Evolutionary conservation across 2,329 filamentous ascomycete species (phyloP).

Genomic region (Dendrostoma leiphaemia): DNA sequence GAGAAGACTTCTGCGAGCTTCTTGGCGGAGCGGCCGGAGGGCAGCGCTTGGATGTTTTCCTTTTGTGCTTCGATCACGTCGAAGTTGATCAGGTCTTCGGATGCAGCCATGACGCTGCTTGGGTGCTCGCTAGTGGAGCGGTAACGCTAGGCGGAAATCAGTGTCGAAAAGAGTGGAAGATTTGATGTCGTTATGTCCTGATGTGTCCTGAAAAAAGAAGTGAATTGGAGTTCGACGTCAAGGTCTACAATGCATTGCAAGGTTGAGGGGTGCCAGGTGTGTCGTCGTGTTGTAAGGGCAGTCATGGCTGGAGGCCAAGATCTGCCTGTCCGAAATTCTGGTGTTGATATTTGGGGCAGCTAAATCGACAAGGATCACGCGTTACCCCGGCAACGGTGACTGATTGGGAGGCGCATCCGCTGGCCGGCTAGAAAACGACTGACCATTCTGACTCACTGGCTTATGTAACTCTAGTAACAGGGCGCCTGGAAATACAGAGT

Average conservation of each 20-base stretch:
- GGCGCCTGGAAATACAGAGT: too few species aligned
- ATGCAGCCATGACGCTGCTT: constrained; percentile 42
- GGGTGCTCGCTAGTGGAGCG: constrained; percentile 16
- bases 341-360: constrained; percentile 18
- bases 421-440: not conserved
- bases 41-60: constrained; percentile 94
- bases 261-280: not conserved
- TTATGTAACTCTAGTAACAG: too few species aligned
- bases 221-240: too few species aligned
- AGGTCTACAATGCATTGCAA: not conserved
- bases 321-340: constrained; percentile 8
- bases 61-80: constrained; percentile 95
- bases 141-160: constrained; percentile 11
- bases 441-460: too few species aligned
- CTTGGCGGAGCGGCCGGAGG: constrained; percentile 81
- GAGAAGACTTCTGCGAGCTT: constrained; percentile 84
- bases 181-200: constrained; percentile 8
- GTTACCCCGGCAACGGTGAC: constrained; percentile 21
- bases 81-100: constrained; percentile 67
- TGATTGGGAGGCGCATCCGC: not conserved
- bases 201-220: not conserved
- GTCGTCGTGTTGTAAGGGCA: constrained; percentile 10
- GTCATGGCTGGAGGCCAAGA: constrained; percentile 14
- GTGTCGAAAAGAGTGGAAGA: constrained; percentile 10
- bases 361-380: constrained; percentile 4